Base-by-base conservation (phyloP, 2,329 filamentous ascomycete species). In the Endocalyx cinctus region DNA sequence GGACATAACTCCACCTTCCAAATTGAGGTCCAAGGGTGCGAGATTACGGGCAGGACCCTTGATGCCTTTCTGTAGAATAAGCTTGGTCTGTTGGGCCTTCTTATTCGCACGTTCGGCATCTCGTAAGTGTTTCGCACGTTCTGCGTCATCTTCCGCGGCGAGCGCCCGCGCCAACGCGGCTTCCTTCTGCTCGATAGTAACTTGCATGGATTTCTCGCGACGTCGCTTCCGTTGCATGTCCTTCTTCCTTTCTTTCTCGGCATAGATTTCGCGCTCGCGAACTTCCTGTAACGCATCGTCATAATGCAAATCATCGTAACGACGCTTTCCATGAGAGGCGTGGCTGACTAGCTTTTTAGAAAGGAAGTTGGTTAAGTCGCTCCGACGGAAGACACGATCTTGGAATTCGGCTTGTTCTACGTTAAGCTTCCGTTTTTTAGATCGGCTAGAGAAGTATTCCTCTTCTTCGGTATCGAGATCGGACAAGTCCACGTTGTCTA, bases 191-290 rank as follows among this genome's bases (percentile, higher is more conserved):
- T 96, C 90, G 50, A 94, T 84, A 6, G 88, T 90, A 39, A 94
- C 84, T 4, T 88, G 88, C 71, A 96, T 88, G 5, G 90, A 94
- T 67, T 96, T 96, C 59, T 97, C 90, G 13, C 92, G 84, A 27
- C 92, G 82, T 39, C 92, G 79, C 67, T 97, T 98, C 43, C 92
- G 84, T 59, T 98, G 92, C 87, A 98, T 97, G 55, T 98, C 92
- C 68, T 98, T 98, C 70, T 98, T 98, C 45, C 92, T 87, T 63
- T 98, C 92, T 66, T 98, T 98, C 62, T 98, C 92, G 41, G 90
- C 88, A 40, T 84, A 84, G 6, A 96, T 72, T 58, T 96, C 90
- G 46, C 87, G 87, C 41, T 88, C 84, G 46, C 92, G 85, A 3
- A 97, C 90, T 50, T 95, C 84, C 33, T 84, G 77, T 39, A 90